A percentile compares a stretch with the other conserved stretches of the same genome.
Conservation (phyloP, 352 stramenopile species). For the Elongisporangium prolatum region DNA sequence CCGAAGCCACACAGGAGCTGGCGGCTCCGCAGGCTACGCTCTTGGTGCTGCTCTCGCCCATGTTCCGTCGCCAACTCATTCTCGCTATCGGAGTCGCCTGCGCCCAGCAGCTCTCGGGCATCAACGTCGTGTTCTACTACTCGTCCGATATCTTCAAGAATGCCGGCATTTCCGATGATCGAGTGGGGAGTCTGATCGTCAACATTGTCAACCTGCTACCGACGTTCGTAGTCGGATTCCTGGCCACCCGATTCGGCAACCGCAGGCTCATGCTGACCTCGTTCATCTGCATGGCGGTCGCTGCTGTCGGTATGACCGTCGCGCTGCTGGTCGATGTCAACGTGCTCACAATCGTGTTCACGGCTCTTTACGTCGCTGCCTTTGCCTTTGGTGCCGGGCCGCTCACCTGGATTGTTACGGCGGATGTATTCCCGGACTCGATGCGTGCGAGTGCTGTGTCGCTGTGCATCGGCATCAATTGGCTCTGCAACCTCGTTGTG, state of each 20-base stretch:
- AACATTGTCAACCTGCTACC: conserved; percentile 12
- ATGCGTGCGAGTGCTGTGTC: conserved; percentile 38
- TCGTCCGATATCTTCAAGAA: conserved; percentile 20
- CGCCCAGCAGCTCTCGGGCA: conserved; percentile 27
- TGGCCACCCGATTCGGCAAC: conserved; percentile 13
- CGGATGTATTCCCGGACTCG: conserved; percentile 40
- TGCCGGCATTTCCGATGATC: conserved; percentile 10
- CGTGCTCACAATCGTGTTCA: conserved; percentile 19
- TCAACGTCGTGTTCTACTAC: conserved; percentile 27
- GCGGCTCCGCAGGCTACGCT: conserved; percentile 7
- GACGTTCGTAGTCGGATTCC: conserved; percentile 4
- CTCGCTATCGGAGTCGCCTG: conserved; percentile 8
- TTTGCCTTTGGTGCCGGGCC: conserved; percentile 28
- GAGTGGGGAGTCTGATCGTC: conserved; percentile 14
- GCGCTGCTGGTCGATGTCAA: conserved; percentile 16
- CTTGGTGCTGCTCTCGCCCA: conserved; percentile 11
- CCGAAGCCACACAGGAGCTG: conserved; percentile 1
- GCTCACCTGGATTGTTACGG: conserved; percentile 23
- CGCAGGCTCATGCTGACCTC: conserved; percentile 15
- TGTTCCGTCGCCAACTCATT: conserved; percentile 18
- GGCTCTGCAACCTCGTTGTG: conserved; percentile 45
- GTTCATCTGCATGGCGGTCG: conserved; percentile 16
- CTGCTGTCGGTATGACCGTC: conserved; percentile 17
- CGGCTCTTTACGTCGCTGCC: conserved; percentile 19
- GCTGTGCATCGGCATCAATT: conserved; percentile 46